phyloP scores from a whole-genome alignment of 768 basidiomycete genomes.

The Mycena maculata region DNA sequence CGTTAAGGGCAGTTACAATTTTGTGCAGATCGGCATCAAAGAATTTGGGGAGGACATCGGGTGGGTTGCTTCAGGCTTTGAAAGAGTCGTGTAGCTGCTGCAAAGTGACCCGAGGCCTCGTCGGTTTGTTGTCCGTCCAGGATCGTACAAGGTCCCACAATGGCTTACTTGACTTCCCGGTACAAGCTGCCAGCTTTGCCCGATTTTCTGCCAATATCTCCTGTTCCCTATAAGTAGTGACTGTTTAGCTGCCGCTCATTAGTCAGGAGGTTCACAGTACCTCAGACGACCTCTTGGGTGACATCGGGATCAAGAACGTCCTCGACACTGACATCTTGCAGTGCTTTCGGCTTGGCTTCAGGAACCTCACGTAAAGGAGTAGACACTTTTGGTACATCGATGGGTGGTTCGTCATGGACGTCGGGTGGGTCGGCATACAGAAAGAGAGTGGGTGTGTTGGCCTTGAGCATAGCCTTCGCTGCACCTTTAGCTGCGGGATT shows the following conservation, averaged over 20 bases:
- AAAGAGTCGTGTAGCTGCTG: background rate
- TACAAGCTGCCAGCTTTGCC: background rate
- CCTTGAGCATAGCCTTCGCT: background rate
- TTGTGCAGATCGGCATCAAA: no score
- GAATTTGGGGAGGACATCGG: background rate
- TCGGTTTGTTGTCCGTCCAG: background rate
- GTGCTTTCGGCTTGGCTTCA: background rate
- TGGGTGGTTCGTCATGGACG: no score
- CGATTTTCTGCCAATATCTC: conserved; percentile 2
- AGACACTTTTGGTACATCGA: background rate
- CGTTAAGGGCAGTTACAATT: background rate
- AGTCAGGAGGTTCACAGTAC: background rate
- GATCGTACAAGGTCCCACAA: background rate
- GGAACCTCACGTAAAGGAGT: background rate
- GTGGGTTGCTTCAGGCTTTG: background rate
- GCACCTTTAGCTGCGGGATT: background rate
- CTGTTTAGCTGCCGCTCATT: background rate
- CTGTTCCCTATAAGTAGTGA: background rate
- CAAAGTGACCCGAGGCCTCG: background rate
- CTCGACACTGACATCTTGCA: background rate
- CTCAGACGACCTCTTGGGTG: background rate
- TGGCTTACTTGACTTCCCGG: conserved; percentile 1
- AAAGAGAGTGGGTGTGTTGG: background rate
- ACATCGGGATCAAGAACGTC: conserved; percentile 6
- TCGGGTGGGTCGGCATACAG: background rate